Percentiles rank a stretch among this genome's conserved stretches.
Evolutionary conservation across 768 basidiomycete genomes (phyloP).

Genomic region (Psilocybe cubensis): DNA sequence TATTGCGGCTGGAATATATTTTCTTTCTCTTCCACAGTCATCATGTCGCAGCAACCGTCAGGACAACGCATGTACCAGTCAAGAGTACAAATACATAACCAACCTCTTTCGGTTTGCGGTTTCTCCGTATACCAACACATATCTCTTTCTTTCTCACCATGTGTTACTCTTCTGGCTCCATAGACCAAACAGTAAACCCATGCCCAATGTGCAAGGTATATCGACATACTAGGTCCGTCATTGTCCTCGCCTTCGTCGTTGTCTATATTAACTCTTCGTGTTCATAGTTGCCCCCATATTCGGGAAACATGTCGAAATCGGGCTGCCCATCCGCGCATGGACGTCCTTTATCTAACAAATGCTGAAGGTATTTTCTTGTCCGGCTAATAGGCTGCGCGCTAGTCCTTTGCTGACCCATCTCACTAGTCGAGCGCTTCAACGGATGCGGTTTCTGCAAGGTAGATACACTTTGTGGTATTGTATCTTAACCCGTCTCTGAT

Average conservation of each 20-base stretch:
- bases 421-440: constrained; percentile 77
- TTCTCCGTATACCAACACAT: constrained; percentile 17
- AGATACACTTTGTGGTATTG: constrained; percentile 19
- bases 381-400: neutral
- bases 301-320: constrained; percentile 79
- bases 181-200: constrained; percentile 65
- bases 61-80: constrained; percentile 37
- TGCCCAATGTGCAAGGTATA: constrained; percentile 91
- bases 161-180: constrained; percentile 75
- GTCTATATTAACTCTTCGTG: constrained; percentile 6
- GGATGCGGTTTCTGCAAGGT: constrained; percentile 94
- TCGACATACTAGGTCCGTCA: constrained; percentile 59
- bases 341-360: constrained; percentile 81
- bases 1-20: constrained; percentile 4
- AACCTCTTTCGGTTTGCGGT: constrained; percentile 18
- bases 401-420: constrained; percentile 14
- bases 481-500: constrained; percentile 18
- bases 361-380: constrained; percentile 69
- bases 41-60: constrained; percentile 32
- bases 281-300: constrained; percentile 72
- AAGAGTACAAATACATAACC: constrained; percentile 24
- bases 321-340: constrained; percentile 71
- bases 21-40: constrained; percentile 10
- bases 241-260: constrained; percentile 4
- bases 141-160: constrained; percentile 43